Base-by-base conservation (phyloP, 2,329 filamentous ascomycete genomes). In the Lasiodiplodia theobromae region DNA sequence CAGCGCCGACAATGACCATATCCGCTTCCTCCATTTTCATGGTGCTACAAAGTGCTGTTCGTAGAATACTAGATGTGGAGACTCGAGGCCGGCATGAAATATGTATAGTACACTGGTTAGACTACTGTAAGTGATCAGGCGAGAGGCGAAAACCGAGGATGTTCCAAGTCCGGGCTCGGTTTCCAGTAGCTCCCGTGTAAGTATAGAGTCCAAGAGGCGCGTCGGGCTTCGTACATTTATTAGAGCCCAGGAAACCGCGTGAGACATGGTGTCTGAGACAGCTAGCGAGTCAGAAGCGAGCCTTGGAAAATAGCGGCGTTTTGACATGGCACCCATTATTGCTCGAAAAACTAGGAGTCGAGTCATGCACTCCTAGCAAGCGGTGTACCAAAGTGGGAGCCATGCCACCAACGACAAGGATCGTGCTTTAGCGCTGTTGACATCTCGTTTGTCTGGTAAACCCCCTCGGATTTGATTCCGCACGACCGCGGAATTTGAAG, bases 1-100 rank as follows among this genome's bases (percentile, higher is more conserved):
- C 64, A 38, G 64, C 64, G 18, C 64, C 64, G 4, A 67, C 64
- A 10, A 67, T 37, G 18, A 67, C 64, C 38, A 67, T 38, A 16
- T 67, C 64, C 7, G 10, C 34, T n/a, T n/a, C 14, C 34, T 67
- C 53, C 21, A 37, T 53, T 3, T 21, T n/a, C n/a, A 47, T 21
- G 44, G 44, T 21, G 44, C 3, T 12, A 10, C 18, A 7, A n/a
- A 10, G 44, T 47, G 40, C 6, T 47, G 40, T 18, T 16, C n/a
- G 16, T 21, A 44, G 16, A 18, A 3, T 34, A 34, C 31, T 44
- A 18, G 18, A 18, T 44, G 40, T 18, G 3, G 40, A 18, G 16
- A 44, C 16, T 0, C 16, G 3, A 18, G 18, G 40, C 6, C n/a
- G 18, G 7, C 8, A 4, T 21, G 44, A 14, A 21, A n/a, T 47